Evolutionary conservation across 2,329 filamentous ascomycete species (phyloP).

Genomic region (Dactylellina leptospora): DNA sequence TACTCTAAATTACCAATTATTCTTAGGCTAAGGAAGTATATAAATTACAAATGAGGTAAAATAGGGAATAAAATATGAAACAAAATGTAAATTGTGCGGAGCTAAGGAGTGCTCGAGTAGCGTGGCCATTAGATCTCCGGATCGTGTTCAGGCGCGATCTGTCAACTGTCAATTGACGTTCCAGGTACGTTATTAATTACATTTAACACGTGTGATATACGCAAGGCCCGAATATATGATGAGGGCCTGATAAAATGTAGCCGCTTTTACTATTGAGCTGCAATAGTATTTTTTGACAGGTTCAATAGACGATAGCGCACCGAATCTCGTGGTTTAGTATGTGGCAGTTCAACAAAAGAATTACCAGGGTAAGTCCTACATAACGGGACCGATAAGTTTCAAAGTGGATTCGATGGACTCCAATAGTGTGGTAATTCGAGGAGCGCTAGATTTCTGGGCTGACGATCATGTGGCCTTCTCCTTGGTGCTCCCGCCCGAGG

Average conservation of each 20-base stretch:
- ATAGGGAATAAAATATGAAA: no score
- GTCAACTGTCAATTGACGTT: constrained; percentile 20
- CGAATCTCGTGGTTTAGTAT: background rate
- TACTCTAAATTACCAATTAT: no score
- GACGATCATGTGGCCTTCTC: background rate
- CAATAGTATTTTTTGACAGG: background rate
- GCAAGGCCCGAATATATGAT: constrained; percentile 31
- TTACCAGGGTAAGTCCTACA: constrained; percentile 31
- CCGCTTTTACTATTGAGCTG: background rate
- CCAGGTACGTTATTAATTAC: background rate
- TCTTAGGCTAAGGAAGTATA: no score
- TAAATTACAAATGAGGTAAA: no score
- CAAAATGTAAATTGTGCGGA: no score
- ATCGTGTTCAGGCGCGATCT: background rate
- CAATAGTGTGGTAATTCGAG: background rate
- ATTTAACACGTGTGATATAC: background rate
- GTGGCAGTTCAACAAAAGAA: constrained; percentile 12
- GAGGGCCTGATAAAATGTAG: constrained; percentile 31
- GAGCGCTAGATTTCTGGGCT: background rate
- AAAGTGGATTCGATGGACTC: constrained; percentile 11
- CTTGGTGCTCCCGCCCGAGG: no score
- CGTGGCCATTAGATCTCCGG: background rate
- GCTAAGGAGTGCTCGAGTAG: background rate
- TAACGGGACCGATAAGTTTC: constrained; percentile 6
- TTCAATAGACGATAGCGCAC: background rate